A percentile compares a stretch with the other conserved stretches of the same genome.
These are phyloP conservation scores for Plasmodium relictum DNA, from an alignment of 169 alveolate species.

Conservation along the genomic window DNA sequence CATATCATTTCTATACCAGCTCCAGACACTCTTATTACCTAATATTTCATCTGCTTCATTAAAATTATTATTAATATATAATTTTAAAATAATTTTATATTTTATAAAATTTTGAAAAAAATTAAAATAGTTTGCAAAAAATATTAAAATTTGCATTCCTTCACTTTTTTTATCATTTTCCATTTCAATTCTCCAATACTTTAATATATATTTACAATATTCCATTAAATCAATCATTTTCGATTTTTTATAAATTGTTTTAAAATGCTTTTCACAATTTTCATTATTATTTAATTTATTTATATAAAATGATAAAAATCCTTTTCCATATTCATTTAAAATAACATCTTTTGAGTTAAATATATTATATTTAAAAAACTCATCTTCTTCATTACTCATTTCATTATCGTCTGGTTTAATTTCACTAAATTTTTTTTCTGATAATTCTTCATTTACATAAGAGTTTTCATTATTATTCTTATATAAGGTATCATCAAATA, in stretches of 20 bases:
- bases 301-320: conserved; percentile 38
- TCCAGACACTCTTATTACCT: conserved; percentile 49
- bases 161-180: conserved; percentile 25
- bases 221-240: conserved; percentile 40
- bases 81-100: conserved; percentile 40
- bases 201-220: conserved; percentile 18
- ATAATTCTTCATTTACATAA: neutral
- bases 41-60: conserved; percentile 50
- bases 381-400: conserved; percentile 10
- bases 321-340: conserved; percentile 51
- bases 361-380: conserved; percentile 10
- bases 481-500: too few relatives aligned
- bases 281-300: conserved; percentile 7
- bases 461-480: too few relatives aligned
- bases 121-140: conserved; percentile 72
- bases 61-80: conserved; percentile 16
- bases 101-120: conserved; percentile 37
- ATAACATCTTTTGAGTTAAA: conserved; percentile 12
- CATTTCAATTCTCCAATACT: conserved; percentile 46
- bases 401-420: neutral
- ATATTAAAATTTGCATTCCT: conserved; percentile 44
- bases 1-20: conserved; percentile 26
- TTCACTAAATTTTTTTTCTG: neutral
- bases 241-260: conserved; percentile 27
- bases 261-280: conserved; percentile 11